Percentiles rank a stretch among this genome's conserved stretches.
Evolutionary conservation across 306 rosid genomes (phyloP).

Genomic region (Albizia julibrissin): DNA sequence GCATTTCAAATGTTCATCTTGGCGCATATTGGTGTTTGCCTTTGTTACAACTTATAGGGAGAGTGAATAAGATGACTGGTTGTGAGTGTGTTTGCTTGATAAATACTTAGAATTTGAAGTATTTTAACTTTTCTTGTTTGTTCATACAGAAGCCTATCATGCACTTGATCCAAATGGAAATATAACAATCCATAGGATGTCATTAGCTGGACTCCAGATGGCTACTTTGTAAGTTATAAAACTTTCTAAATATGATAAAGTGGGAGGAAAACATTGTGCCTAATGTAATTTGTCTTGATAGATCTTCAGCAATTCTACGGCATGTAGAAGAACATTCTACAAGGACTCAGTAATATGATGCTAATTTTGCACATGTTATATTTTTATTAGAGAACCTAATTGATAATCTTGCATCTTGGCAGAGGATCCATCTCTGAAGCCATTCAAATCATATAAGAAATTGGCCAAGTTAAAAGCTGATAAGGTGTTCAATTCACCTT

Average conservation of each 20-base stretch:
- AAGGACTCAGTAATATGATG: background rate
- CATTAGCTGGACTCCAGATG: conserved; percentile 68
- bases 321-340: background rate
- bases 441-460: too few species aligned
- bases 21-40: background rate
- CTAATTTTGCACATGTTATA: background rate
- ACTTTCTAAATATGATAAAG: conserved; percentile 13
- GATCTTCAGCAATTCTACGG: background rate
- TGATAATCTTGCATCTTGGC: too few species aligned
- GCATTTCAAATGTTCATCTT: background rate
- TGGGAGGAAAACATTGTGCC: background rate
- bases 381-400: background rate
- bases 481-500: too few species aligned
- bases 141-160: conserved; percentile 63
- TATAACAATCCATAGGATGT: conserved; percentile 72
- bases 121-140: background rate
- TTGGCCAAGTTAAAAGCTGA: too few species aligned
- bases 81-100: background rate
- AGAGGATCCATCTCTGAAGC: too few species aligned
- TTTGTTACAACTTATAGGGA: background rate
- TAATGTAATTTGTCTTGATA: conserved; percentile 19
- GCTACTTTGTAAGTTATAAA: conserved; percentile 58
- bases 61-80: background rate
- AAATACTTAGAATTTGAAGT: background rate
- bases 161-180: conserved; percentile 70